Evolutionary conservation across 768 basidiomycete species (phyloP).

Genomic region (Lentinula boryana): DNA sequence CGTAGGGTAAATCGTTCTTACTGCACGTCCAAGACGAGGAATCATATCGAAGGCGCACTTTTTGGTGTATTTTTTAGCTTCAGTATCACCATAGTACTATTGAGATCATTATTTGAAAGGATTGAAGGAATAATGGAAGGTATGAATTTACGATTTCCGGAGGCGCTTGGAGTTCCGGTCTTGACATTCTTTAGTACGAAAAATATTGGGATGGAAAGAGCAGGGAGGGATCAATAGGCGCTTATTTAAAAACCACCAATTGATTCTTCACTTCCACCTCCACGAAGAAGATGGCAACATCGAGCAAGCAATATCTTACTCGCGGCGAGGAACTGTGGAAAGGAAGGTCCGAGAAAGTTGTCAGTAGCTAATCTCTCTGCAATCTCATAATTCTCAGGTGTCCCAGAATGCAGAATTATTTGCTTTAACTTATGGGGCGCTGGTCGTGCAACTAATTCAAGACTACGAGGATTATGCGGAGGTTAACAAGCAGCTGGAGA

Average conservation of each 20-base stretch:
- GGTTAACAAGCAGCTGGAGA: constrained; percentile 94
- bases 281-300: constrained; percentile 52
- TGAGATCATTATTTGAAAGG: not conserved
- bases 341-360: constrained; percentile 89
- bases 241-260: not conserved
- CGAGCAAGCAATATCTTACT: constrained; percentile 79
- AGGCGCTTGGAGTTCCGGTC: constrained; percentile 84
- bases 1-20: constrained; percentile 6
- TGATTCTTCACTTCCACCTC: not conserved
- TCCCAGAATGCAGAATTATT: constrained; percentile 94
- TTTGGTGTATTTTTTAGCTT: constrained; percentile 95
- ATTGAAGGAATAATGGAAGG: not conserved
- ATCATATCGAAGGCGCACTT: constrained; percentile 49
- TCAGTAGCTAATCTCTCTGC: constrained; percentile 29
- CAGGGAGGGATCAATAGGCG: not conserved
- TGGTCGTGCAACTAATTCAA: constrained; percentile 97
- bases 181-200: constrained; percentile 48
- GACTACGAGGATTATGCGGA: constrained; percentile 98
- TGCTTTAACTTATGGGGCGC: constrained; percentile 92
- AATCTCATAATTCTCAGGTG: constrained; percentile 14
- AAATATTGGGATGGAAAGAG: not conserved
- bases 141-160: constrained; percentile 76
- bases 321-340: constrained; percentile 98
- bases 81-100: constrained; percentile 94
- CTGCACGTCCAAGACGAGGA: constrained; percentile 11